Conservation (phyloP, 495 filamentous ascomycete genomes). For the Rhypophila decipiens region DNA sequence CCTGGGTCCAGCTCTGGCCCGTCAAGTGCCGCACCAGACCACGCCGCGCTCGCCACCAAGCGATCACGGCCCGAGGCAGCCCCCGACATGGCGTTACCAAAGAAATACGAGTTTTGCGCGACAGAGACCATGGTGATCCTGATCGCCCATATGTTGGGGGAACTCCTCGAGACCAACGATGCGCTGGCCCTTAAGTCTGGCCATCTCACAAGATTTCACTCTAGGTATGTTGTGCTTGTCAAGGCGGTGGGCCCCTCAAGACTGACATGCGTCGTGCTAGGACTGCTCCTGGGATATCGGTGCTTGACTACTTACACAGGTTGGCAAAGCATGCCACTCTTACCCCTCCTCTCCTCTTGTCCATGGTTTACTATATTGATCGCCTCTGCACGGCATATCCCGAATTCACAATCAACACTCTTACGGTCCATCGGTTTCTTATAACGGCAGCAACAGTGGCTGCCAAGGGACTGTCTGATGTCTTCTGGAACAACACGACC, state of each 20-base stretch:
- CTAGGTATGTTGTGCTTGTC: constrained; percentile 50
- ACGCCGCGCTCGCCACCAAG: constrained; percentile 43
- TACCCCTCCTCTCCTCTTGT: constrained; percentile 89
- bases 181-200: constrained; percentile 75
- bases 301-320: constrained; percentile 84
- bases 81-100: constrained; percentile 63
- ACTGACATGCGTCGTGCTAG: constrained; percentile 35
- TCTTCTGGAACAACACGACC: constrained; percentile 94
- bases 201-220: constrained; percentile 89
- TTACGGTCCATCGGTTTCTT: constrained; percentile 94
- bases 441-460: constrained; percentile 94
- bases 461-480: constrained; percentile 90
- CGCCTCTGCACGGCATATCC: constrained; percentile 86
- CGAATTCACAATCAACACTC: constrained; percentile 86
- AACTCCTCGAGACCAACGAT: constrained; percentile 90
- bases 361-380: constrained; percentile 99
- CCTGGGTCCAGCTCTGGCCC: constrained; percentile 23
- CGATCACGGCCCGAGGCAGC: constrained; percentile 37
- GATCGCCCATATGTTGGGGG: constrained; percentile 91
- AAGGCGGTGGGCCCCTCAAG: neutral
- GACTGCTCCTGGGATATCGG: constrained; percentile 88
- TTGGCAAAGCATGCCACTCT: constrained; percentile 91
- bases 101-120: constrained; percentile 69
- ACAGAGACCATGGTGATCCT: constrained; percentile 79
- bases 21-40: constrained; percentile 17